These are phyloP conservation scores for Globisporangium nunn DNA, from an alignment of 352 stramenopile genomes.

Conservation along the genomic window DNA sequence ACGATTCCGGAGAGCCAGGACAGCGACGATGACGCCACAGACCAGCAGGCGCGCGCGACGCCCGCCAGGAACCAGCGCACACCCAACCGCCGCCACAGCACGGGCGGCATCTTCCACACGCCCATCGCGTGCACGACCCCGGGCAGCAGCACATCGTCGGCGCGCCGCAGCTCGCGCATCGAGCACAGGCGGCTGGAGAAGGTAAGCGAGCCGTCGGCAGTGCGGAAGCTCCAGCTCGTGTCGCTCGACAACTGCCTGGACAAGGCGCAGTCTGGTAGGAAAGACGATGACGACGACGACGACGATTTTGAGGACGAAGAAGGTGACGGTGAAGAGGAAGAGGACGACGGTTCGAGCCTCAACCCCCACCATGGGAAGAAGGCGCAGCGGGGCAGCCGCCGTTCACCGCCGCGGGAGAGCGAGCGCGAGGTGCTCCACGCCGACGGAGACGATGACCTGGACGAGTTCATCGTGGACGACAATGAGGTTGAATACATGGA, in stretches of 20 bases:
- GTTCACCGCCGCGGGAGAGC: conserved; percentile 10
- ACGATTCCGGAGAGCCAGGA: conserved; percentile 60
- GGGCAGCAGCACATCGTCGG: conserved; percentile 25
- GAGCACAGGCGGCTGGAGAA: conserved; percentile 49
- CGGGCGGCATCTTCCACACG: not conserved
- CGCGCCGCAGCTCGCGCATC: conserved; percentile 54
- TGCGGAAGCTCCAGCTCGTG: conserved; percentile 49
- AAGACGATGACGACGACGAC: conserved; percentile 26
- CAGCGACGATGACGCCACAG: conserved; percentile 13
- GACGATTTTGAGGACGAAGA: conserved; percentile 30
- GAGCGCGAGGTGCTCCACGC: conserved; percentile 32
- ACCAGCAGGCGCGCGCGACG: not conserved
- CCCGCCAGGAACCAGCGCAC: conserved; percentile 3
- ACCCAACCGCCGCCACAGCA: conserved; percentile 4
- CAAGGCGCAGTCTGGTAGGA: conserved; percentile 16
- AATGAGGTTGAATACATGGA: conserved; percentile 86
- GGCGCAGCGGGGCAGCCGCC: conserved; percentile 2
- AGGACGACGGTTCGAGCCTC: not conserved
- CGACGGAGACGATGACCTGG: conserved; percentile 58
- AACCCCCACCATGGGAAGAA: conserved; percentile 5
- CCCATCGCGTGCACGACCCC: conserved; percentile 3
- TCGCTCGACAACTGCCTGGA: conserved; percentile 69
- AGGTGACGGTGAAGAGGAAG: not conserved
- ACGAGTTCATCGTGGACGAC: conserved; percentile 75
- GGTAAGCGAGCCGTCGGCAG: conserved; percentile 19